A percentile compares a stretch with the other conserved stretches of the same genome.
These are phyloP conservation scores for Dimargaris verticillata DNA, from an alignment of 192 early-diverging fungal genomes.

Conservation along the genomic window DNA sequence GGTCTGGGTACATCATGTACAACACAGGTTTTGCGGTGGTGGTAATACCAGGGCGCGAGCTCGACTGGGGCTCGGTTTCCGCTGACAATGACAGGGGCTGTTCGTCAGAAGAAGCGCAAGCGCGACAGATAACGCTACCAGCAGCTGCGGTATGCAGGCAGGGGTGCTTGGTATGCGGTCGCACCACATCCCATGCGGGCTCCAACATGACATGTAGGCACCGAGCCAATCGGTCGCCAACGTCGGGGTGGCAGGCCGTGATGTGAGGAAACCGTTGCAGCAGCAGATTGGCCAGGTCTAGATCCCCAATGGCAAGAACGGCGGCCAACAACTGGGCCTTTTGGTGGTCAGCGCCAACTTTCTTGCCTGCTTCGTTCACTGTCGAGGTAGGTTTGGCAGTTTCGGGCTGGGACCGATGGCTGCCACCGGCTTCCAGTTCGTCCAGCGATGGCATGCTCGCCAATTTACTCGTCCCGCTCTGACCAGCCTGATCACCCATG, in stretches of 20 bases:
- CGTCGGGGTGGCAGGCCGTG: slow-evolving; percentile 33
- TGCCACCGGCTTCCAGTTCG: not conserved
- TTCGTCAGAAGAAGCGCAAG: not conserved
- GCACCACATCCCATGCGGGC: slow-evolving; percentile 23
- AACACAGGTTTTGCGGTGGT: not conserved
- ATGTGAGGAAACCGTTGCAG: slow-evolving; percentile 35
- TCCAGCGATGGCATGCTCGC: slow-evolving; percentile 10
- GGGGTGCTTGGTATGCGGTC: not conserved
- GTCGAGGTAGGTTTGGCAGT: not conserved
- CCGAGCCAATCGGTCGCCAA: slow-evolving; percentile 42
- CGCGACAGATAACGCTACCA: not conserved
- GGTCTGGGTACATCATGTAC: not conserved
- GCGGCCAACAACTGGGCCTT: slow-evolving; percentile 42
- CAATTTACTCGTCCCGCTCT: not conserved
- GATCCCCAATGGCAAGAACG: slow-evolving; percentile 44
- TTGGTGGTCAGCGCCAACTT: slow-evolving; percentile 20
- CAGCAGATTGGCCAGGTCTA: slow-evolving; percentile 30
- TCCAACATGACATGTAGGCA: slow-evolving; percentile 38
- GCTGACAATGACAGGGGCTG: not conserved
- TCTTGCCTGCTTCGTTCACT: not conserved
- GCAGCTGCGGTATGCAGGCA: not conserved
- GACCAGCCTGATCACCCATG: slow-evolving; percentile 21
- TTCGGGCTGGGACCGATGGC: not conserved
- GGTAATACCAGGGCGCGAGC: not conserved
- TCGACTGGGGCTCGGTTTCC: not conserved